A percentile compares a stretch with the other conserved stretches of the same genome.
Conservation (phyloP, 352 stramenopile species). For the Labyrinthula sp. region DNA sequence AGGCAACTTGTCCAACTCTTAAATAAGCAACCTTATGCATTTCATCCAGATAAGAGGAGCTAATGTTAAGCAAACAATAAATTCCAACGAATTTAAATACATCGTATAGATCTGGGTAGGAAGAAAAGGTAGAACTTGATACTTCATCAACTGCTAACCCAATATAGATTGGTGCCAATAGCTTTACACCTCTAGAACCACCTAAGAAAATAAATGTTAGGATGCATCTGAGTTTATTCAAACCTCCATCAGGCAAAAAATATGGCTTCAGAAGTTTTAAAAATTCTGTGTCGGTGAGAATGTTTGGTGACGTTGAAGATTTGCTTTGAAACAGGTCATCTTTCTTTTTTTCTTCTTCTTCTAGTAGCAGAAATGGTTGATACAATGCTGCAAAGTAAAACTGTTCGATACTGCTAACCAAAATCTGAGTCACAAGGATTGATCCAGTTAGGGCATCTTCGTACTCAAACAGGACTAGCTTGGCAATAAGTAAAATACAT, state of each 20-base stretch:
- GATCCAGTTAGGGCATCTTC: too few species aligned
- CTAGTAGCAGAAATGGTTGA: too few species aligned
- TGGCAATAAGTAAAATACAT: too few species aligned
- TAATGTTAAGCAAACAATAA: conserved; percentile 6
- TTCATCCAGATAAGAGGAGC: conserved; percentile 53
- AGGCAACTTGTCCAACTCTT: conserved; percentile 85
- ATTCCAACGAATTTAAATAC: conserved; percentile 6
- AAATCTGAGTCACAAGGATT: too few species aligned
- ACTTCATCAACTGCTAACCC: conserved; percentile 16
- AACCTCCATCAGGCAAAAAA: conserved; percentile 16
- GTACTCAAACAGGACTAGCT: too few species aligned
- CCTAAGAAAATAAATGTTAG: conserved; percentile 24
- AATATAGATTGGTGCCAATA: conserved; percentile 21
- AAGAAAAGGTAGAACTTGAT: not conserved
- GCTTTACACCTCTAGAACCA: conserved; percentile 10
- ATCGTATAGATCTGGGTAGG: too few species aligned
- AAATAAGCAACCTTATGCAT: conserved; percentile 75
- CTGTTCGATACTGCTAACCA: too few species aligned
- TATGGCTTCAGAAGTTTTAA: conserved; percentile 25
- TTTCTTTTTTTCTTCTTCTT: too few species aligned
- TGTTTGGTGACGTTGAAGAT: too few species aligned
- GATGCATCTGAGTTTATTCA: conserved; percentile 23
- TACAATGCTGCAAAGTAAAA: too few species aligned
- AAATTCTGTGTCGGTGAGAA: too few species aligned
- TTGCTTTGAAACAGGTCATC: too few species aligned